These are phyloP conservation scores for Fusarium kyushuense DNA, from an alignment of 2,329 filamentous ascomycete species.

Conservation along the genomic window DNA sequence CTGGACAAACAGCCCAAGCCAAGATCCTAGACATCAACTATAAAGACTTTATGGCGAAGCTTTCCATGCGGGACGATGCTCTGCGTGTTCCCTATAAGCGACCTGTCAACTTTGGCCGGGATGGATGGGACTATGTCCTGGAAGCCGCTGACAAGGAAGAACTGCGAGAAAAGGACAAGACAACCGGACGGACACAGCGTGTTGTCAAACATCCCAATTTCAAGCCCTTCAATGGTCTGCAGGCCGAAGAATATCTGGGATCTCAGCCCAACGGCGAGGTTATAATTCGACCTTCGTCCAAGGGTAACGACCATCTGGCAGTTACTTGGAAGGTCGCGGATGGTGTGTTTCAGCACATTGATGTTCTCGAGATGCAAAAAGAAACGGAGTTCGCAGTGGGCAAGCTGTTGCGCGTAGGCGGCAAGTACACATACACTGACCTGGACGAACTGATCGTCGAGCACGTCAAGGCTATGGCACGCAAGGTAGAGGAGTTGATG, in stretches of 20 bases:
- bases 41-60: slow-evolving; percentile 83
- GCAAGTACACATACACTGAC: slow-evolving; percentile 93
- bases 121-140: slow-evolving; percentile 88
- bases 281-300: slow-evolving; percentile 94
- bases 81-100: slow-evolving; percentile 79
- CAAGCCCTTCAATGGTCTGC: slow-evolving; percentile 89
- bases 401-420: slow-evolving; percentile 83
- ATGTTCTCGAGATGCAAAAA: slow-evolving; percentile 96
- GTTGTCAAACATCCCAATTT: slow-evolving; percentile 99
- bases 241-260: slow-evolving; percentile 93
- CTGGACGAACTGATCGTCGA: slow-evolving; percentile 97
- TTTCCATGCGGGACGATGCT: slow-evolving; percentile 86
- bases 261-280: slow-evolving; percentile 88
- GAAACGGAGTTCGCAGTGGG: slow-evolving; percentile 97
- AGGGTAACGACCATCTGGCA: slow-evolving; percentile 93
- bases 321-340: slow-evolving; percentile 99
- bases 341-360: slow-evolving; percentile 96
- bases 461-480: slow-evolving; percentile 97
- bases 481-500: slow-evolving; percentile 97
- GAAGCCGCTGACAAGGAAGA: slow-evolving; percentile 87
- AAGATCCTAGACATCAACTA: slow-evolving; percentile 91
- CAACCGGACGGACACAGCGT: slow-evolving; percentile 85
- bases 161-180: slow-evolving; percentile 86
- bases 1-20: slow-evolving; percentile 86
- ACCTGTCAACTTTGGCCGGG: slow-evolving; percentile 76